Evolutionary conservation across 2,329 filamentous ascomycete genomes (phyloP).

Genomic region (Westerdykella aurantiaca): DNA sequence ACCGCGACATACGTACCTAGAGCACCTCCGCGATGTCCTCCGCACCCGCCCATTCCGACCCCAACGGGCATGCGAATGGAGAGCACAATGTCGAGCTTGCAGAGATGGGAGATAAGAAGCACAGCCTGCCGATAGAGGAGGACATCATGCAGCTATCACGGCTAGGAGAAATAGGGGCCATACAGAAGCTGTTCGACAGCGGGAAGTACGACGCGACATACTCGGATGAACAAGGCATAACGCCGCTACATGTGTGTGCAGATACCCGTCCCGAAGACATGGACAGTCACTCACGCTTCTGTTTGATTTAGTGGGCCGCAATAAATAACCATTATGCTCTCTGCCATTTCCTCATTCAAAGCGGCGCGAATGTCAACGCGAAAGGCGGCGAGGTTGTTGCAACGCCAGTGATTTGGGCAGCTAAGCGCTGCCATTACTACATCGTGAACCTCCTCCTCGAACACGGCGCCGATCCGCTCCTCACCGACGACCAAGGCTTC

Average conservation of each 20-base stretch:
- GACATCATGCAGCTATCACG: conserved; percentile 96
- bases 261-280: not conserved
- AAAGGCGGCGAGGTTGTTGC: conserved; percentile 94
- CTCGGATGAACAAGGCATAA: conserved; percentile 87
- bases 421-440: conserved; percentile 94
- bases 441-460: conserved; percentile 88
- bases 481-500: conserved; percentile 92
- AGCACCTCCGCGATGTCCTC: conserved; percentile 8
- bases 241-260: conserved; percentile 74
- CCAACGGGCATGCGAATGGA: conserved; percentile 17
- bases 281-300: not conserved
- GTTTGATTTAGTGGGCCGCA: conserved; percentile 72
- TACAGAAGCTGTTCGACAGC: conserved; percentile 83
- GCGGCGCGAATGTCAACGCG: conserved; percentile 83
- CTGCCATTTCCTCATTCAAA: conserved; percentile 87
- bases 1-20: not conserved
- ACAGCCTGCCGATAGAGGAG: conserved; percentile 52
- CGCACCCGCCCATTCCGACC: conserved; percentile 10
- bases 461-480: conserved; percentile 84
- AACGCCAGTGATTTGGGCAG: conserved; percentile 93
- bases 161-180: conserved; percentile 75
- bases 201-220: conserved; percentile 78
- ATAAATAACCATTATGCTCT: conserved; percentile 98
- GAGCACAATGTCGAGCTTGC: conserved; percentile 33
- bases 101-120: conserved; percentile 32